Conservation (phyloP, 192 early-diverging fungal genomes). For the Powellomyces hirtus region DNA sequence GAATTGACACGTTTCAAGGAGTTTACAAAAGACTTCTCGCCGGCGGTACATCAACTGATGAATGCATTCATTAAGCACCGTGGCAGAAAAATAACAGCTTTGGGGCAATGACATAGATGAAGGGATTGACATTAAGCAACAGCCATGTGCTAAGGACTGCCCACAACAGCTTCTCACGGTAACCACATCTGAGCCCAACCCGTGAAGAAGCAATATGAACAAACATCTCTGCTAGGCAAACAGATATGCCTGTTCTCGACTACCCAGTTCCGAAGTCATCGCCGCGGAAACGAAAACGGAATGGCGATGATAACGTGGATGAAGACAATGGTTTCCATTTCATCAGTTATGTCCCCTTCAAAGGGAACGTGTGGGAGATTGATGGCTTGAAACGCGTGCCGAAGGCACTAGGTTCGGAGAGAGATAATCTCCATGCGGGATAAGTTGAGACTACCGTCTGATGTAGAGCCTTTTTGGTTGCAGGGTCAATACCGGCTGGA, state of each 20-base stretch:
- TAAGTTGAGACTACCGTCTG: no score
- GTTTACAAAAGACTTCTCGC: constrained; percentile 25
- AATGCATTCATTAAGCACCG: background rate
- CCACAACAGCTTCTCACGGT: constrained; percentile 26
- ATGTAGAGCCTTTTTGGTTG: no score
- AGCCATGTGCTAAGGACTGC: constrained; percentile 14
- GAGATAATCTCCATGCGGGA: background rate
- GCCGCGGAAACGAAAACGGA: constrained; percentile 8
- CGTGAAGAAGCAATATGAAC: background rate
- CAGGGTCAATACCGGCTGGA: background rate
- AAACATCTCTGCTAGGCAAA: no score
- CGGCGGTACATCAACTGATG: constrained; percentile 4
- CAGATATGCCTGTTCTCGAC: constrained; percentile 15
- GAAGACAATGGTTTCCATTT: constrained; percentile 20
- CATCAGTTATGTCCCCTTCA: constrained; percentile 21
- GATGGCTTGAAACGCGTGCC: constrained; percentile 31
- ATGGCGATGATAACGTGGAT: background rate
- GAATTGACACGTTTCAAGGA: constrained; percentile 26
- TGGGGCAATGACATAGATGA: constrained; percentile 7
- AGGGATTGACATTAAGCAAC: constrained; percentile 16
- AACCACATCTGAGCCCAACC: background rate
- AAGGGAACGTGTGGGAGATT: constrained; percentile 30
- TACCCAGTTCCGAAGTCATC: constrained; percentile 14
- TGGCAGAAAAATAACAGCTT: background rate
- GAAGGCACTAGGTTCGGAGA: constrained; percentile 4